phyloP scores from a whole-genome alignment of 805 yeast species.

The Diddensiella santjacobensis region DNA sequence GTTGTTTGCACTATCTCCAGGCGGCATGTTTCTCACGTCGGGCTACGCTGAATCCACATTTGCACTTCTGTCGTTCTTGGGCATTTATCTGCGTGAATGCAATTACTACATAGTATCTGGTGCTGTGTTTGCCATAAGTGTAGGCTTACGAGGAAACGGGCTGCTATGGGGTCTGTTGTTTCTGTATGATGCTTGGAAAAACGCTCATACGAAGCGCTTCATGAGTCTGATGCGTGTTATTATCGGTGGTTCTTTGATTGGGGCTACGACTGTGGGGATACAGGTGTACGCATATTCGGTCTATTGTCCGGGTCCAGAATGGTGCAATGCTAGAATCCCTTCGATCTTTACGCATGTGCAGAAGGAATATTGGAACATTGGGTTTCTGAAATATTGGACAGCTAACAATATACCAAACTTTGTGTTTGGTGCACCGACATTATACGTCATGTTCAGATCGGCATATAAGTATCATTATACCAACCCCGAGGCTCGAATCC shows the following conservation, averaged over 20 bases:
- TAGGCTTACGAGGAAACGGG: slow-evolving; percentile 72
- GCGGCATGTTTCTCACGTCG: slow-evolving; percentile 70
- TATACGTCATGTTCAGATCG: slow-evolving; percentile 40
- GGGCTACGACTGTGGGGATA: slow-evolving; percentile 42
- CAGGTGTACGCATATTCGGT: slow-evolving; percentile 51
- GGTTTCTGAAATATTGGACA: slow-evolving; percentile 82
- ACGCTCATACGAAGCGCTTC: slow-evolving; percentile 1
- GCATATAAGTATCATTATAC: slow-evolving; percentile 23
- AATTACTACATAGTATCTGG: slow-evolving; percentile 49
- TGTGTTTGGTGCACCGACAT: slow-evolving; percentile 65
- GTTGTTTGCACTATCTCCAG: slow-evolving; percentile 63
- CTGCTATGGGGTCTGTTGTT: slow-evolving; percentile 66
- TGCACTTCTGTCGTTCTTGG: slow-evolving; percentile 55
- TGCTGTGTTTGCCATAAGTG: slow-evolving; percentile 49
- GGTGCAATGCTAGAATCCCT: slow-evolving; percentile 65
- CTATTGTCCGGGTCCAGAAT: slow-evolving; percentile 69
- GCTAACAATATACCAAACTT: slow-evolving; percentile 78
- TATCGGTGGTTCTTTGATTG: slow-evolving; percentile 55
- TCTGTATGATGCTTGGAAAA: slow-evolving; percentile 49
- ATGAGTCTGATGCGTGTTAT: slow-evolving; percentile 31
- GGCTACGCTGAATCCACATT: slow-evolving; percentile 77
- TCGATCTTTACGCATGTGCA: slow-evolving; percentile 72
- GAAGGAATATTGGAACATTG: slow-evolving; percentile 75
- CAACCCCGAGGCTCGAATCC: slow-evolving; percentile 5
- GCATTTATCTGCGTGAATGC: slow-evolving; percentile 48